phyloP scores from a whole-genome alignment of 2,329 filamentous ascomycete species.

The Verticillium albo-atrum region DNA sequence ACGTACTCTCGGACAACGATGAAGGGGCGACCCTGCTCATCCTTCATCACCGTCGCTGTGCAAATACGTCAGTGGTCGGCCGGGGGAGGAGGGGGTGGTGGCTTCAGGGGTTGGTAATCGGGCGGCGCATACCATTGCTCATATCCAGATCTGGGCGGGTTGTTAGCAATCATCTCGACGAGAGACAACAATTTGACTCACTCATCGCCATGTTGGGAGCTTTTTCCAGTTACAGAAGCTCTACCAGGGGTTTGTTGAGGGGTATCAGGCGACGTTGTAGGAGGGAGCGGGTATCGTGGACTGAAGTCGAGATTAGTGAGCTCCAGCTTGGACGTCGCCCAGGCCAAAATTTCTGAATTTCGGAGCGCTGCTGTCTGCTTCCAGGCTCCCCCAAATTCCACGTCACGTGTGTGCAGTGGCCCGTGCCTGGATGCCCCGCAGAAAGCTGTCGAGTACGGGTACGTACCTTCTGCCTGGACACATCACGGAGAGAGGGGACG shows the following conservation, averaged over 20 bases:
- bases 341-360: slow-evolving; percentile 16
- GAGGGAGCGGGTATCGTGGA: not conserved
- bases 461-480: no score
- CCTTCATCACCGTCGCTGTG: slow-evolving; percentile 75
- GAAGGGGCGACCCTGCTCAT: slow-evolving; percentile 95
- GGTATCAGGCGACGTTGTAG: not conserved
- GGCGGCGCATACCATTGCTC: slow-evolving; percentile 63
- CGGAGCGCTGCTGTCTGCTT: slow-evolving; percentile 12
- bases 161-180: slow-evolving; percentile 23
- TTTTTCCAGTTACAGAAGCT: not conserved
- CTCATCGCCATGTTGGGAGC: slow-evolving; percentile 18
- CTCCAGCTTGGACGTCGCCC: slow-evolving; percentile 4
- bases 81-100: not conserved
- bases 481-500: no score
- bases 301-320: not conserved
- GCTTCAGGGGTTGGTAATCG: not conserved
- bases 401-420: not conserved
- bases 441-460: not conserved
- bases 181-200: slow-evolving; percentile 8
- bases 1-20: slow-evolving; percentile 96
- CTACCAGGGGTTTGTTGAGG: not conserved
- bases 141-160: slow-evolving; percentile 67
- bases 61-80: not conserved
- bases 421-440: not conserved
- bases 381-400: not conserved